Evolutionary conservation across 352 stramenopile genomes (phyloP).

Genomic region (Pythium plurisporium): DNA sequence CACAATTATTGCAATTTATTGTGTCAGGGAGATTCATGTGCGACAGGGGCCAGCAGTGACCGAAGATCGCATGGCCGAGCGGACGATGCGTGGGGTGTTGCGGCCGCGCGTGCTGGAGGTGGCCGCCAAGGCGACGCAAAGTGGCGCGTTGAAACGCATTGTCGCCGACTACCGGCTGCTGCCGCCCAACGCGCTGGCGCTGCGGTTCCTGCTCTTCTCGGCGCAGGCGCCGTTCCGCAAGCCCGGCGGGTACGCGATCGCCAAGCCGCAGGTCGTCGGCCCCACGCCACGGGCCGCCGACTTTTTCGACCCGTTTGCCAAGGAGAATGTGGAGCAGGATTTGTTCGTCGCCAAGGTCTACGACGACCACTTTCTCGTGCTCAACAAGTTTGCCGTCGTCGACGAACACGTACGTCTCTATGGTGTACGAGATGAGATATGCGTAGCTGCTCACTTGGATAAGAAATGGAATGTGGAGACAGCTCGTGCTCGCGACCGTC

Average conservation of each 20-base stretch:
- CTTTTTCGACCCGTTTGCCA: conserved; percentile 70
- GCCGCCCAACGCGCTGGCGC: conserved; percentile 25
- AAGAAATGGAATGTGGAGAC: too few relatives aligned
- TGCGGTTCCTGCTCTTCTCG: conserved; percentile 59
- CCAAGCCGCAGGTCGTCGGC: conserved; percentile 34
- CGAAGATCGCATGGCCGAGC: conserved; percentile 2
- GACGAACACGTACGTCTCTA: conserved; percentile 66
- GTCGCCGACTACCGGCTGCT: conserved; percentile 51
- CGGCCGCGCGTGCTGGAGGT: conserved; percentile 57
- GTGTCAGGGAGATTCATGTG: neutral
- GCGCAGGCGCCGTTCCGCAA: conserved; percentile 25
- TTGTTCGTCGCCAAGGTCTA: conserved; percentile 61
- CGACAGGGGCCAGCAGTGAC: neutral
- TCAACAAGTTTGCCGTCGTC: conserved; percentile 82
- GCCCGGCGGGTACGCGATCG: conserved; percentile 19
- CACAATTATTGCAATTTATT: conserved; percentile 20
- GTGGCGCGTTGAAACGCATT: conserved; percentile 60
- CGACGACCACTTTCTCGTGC: conserved; percentile 70
- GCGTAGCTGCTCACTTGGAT: too few relatives aligned
- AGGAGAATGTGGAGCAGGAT: conserved; percentile 66
- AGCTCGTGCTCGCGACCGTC: conserved; percentile 66
- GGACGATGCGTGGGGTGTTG: conserved; percentile 33
- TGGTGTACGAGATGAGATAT: too few relatives aligned
- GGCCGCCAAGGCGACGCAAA: conserved; percentile 51
- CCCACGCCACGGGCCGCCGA: conserved; percentile 19